A percentile compares a stretch with the other conserved stretches of the same genome.
Conservation (phyloP, 306 rosid genomes). For the Spatholobus suberectus region DNA sequence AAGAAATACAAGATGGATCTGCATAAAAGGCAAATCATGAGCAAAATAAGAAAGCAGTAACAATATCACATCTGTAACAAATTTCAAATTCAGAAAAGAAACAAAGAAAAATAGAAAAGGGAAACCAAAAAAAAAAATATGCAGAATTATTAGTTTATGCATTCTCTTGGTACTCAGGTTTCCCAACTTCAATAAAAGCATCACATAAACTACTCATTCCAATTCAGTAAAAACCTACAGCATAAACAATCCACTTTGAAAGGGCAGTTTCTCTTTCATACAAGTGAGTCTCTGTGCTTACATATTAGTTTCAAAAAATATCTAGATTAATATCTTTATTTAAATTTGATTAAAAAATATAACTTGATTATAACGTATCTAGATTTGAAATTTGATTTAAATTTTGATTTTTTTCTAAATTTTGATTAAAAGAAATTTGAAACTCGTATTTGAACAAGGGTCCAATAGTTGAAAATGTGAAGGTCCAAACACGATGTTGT, state of each 20-base stretch:
- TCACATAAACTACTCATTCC: slow-evolving; percentile 12
- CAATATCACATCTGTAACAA: slow-evolving; percentile 19
- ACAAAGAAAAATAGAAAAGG: not conserved
- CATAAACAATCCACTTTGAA: not conserved
- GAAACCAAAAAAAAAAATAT: not conserved
- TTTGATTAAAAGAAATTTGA: not conserved
- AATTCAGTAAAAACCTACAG: not conserved
- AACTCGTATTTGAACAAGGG: not conserved
- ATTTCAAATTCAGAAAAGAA: slow-evolving; percentile 29
- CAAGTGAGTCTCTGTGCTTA: not conserved
- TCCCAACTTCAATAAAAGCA: slow-evolving; percentile 4
- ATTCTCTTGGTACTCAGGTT: not conserved
- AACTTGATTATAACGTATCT: too few species aligned
- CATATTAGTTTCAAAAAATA: not conserved
- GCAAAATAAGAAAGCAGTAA: slow-evolving; percentile 36
- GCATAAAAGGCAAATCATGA: slow-evolving; percentile 49
- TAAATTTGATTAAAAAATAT: too few species aligned
- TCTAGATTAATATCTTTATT: too few species aligned
- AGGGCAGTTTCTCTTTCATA: not conserved
- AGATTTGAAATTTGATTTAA: too few species aligned
- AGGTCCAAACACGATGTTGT: not conserved
- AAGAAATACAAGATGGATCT: slow-evolving; percentile 84
- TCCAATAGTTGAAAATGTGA: not conserved
- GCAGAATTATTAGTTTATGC: not conserved
- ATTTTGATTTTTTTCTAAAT: too few species aligned